Evolutionary conservation across 2,329 filamentous ascomycete genomes (phyloP).

Genomic region (Gnomoniopsis smithogilvyi): DNA sequence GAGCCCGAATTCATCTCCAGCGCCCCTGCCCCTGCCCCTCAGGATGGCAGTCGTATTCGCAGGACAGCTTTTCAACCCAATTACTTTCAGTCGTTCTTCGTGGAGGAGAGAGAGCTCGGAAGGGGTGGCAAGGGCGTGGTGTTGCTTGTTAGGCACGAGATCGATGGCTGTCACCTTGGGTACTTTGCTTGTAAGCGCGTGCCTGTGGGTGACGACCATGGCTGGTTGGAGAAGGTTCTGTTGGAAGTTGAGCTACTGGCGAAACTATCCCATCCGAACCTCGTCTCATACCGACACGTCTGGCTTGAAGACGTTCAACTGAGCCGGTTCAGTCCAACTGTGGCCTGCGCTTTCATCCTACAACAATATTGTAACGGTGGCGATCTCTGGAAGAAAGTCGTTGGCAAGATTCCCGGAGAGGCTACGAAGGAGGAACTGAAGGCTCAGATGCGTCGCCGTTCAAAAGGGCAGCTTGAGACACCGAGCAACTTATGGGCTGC

Average conservation of each 20-base stretch:
- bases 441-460: constrained; percentile 77
- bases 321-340: constrained; percentile 81
- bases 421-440: constrained; percentile 83
- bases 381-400: constrained; percentile 82
- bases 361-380: constrained; percentile 97
- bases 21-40: constrained; percentile 44
- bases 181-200: constrained; percentile 97
- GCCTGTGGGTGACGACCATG: constrained; percentile 89
- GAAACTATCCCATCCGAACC: constrained; percentile 86
- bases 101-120: constrained; percentile 81
- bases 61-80: constrained; percentile 84
- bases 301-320: constrained; percentile 91
- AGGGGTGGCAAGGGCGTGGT: constrained; percentile 94
- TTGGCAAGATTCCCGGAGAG: constrained; percentile 62
- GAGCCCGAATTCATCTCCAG: constrained; percentile 52
- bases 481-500: constrained; percentile 44
- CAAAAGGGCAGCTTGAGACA: constrained; percentile 70
- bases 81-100: constrained; percentile 92
- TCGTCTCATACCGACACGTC: constrained; percentile 95
- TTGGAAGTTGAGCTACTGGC: constrained; percentile 92
- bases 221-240: constrained; percentile 91
- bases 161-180: constrained; percentile 84
- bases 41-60: constrained; percentile 68
- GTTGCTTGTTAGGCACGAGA: constrained; percentile 84
- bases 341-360: constrained; percentile 93